phyloP scores from a whole-genome alignment of 257 asterid species.

The Nicotiana paniculata region DNA sequence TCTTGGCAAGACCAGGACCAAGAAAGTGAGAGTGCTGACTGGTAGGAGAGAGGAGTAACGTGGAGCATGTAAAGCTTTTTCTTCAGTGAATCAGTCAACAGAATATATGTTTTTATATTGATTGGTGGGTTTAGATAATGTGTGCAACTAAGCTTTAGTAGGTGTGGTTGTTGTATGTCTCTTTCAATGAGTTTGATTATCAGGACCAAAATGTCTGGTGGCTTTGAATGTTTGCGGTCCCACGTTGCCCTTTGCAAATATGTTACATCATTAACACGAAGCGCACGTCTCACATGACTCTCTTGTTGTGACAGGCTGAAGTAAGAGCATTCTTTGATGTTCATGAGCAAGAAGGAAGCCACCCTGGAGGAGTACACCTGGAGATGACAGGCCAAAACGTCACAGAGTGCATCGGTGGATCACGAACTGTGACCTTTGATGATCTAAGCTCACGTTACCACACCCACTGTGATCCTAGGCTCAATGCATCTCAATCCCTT shows the following conservation, averaged over 20 bases:
- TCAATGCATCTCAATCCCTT: conserved; percentile 73
- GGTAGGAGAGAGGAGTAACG: neutral
- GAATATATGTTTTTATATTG: neutral
- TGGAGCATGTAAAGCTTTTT: neutral
- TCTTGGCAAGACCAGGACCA: conserved; percentile 1
- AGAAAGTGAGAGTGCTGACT: neutral
- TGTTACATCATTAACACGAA: neutral
- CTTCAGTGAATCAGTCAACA: neutral
- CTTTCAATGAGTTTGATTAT: conserved; percentile 24
- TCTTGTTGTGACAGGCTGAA: conserved; percentile 48
- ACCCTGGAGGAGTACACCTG: conserved; percentile 75
- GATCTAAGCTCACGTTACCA: conserved; percentile 80
- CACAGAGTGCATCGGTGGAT: conserved; percentile 84
- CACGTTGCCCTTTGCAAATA: neutral
- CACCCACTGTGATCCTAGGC: conserved; percentile 80
- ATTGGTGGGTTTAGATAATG: neutral
- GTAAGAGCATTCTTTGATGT: conserved; percentile 84
- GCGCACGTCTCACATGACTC: neutral
- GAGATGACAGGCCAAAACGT: conserved; percentile 93
- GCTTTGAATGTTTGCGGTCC: neutral
- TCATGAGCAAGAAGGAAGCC: conserved; percentile 86
- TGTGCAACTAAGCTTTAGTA: neutral
- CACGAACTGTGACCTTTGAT: conserved; percentile 65
- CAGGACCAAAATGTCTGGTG: conserved; percentile 10
- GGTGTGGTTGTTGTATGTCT: conserved; percentile 25